Percentiles rank a stretch among this genome's conserved stretches.
Evolutionary conservation across 495 filamentous ascomycete genomes (phyloP).

Genomic region (Aspergillus heteromorphus): DNA sequence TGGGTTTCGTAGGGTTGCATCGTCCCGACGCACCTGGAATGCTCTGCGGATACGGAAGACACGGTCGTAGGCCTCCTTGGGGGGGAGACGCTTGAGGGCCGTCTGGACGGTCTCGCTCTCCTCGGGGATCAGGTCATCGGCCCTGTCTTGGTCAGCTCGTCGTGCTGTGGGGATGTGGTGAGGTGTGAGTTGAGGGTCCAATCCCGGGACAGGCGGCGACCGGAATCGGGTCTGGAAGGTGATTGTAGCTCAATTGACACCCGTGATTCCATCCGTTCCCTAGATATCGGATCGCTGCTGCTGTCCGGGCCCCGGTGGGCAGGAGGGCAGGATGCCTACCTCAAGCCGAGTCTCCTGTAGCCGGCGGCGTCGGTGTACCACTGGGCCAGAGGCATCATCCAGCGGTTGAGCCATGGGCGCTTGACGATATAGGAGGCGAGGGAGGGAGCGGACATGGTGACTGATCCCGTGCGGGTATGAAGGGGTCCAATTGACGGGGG

Average conservation of each 20-base stretch:
- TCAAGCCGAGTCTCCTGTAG: constrained; percentile 88
- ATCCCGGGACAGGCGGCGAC: constrained; percentile 15
- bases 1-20: neutral
- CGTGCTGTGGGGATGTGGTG: neutral
- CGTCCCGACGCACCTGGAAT: constrained; percentile 64
- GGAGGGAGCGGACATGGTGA: constrained; percentile 68
- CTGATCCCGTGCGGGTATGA: constrained; percentile 19
- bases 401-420: constrained; percentile 75
- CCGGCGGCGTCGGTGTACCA: constrained; percentile 85
- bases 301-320: constrained; percentile 6
- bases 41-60: constrained; percentile 93
- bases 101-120: constrained; percentile 79
- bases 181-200: constrained; percentile 14
- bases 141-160: constrained; percentile 44
- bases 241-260: neutral
- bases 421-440: constrained; percentile 66
- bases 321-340: constrained; percentile 48
- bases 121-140: constrained; percentile 89
- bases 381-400: constrained; percentile 70
- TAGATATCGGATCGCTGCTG: neutral
- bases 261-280: neutral
- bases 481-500: constrained; percentile 27
- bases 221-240: constrained; percentile 10
- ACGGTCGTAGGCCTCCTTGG: constrained; percentile 91
- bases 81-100: constrained; percentile 82